Conservation (phyloP, 2,329 filamentous ascomycete genomes). For the Cercospora berteroae region DNA sequence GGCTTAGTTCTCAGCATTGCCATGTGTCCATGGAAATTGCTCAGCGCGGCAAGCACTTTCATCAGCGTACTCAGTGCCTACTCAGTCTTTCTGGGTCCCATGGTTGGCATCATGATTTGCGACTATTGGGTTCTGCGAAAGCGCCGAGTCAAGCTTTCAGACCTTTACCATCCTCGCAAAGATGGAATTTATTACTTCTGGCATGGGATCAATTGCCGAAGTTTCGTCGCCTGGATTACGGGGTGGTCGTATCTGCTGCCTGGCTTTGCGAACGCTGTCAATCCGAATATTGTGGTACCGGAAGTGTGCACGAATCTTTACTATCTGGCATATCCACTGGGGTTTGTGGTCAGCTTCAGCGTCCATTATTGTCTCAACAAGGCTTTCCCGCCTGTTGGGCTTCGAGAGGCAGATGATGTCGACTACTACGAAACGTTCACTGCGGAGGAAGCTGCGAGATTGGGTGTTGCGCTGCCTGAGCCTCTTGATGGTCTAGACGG, state of each 20-base stretch:
- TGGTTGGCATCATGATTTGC: slow-evolving; percentile 41
- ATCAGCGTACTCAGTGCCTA: slow-evolving; percentile 49
- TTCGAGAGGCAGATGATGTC: slow-evolving; percentile 36
- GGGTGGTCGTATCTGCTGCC: slow-evolving; percentile 32
- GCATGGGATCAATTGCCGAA: slow-evolving; percentile 47
- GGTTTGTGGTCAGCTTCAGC: slow-evolving; percentile 42
- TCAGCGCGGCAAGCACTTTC: slow-evolving; percentile 49
- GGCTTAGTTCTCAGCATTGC: slow-evolving; percentile 47
- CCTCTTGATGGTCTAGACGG: slow-evolving; percentile 18
- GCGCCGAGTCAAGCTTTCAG: slow-evolving; percentile 43
- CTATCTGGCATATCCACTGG: slow-evolving; percentile 45
- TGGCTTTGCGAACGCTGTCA: slow-evolving; percentile 47
- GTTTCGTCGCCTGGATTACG: slow-evolving; percentile 43
- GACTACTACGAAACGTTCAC: slow-evolving; percentile 40
- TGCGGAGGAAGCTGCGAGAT: slow-evolving; percentile 26
- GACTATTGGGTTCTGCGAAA: slow-evolving; percentile 49
- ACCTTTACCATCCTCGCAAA: slow-evolving; percentile 43
- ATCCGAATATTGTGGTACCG: slow-evolving; percentile 40
- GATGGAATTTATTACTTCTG: slow-evolving; percentile 46
- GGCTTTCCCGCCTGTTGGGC: slow-evolving; percentile 35
- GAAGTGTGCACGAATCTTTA: slow-evolving; percentile 42
- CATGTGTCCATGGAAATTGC: slow-evolving; percentile 53
- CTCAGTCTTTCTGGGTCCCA: slow-evolving; percentile 49
- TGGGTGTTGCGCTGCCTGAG: slow-evolving; percentile 24
- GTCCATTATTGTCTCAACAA: slow-evolving; percentile 37